Conservation (phyloP, 345 rosid genomes). For the Acer negundo region DNA sequence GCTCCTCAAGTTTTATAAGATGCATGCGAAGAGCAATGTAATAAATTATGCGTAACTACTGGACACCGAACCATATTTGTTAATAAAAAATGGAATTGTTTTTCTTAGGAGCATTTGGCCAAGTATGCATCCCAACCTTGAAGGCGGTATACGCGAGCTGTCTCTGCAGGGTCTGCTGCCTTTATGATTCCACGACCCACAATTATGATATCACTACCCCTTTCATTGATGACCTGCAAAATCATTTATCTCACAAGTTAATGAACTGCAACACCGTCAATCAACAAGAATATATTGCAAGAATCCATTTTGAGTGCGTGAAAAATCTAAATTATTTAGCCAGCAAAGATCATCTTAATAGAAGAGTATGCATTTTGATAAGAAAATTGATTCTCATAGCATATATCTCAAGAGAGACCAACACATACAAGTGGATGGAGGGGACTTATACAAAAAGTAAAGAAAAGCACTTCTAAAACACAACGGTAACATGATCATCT, state of each 20-base stretch:
- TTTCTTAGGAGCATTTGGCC: conserved; percentile 49
- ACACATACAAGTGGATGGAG: background rate
- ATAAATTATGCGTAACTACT: background rate
- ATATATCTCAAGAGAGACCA: background rate
- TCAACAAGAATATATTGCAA: background rate
- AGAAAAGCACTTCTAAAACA: background rate
- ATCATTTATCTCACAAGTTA: background rate
- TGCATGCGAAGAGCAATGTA: background rate
- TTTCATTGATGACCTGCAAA: conserved; percentile 70
- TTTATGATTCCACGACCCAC: conserved; percentile 95
- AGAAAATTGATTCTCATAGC: background rate
- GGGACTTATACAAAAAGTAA: background rate
- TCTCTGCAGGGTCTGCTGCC: conserved; percentile 74
- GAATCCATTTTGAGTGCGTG: background rate
- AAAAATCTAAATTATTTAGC: background rate
- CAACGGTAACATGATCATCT: background rate
- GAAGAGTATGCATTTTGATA: too few relatives aligned
- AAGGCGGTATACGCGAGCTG: conserved; percentile 79
- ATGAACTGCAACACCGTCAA: background rate
- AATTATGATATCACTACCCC: conserved; percentile 93
- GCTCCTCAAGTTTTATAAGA: background rate
- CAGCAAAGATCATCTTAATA: background rate
- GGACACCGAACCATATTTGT: background rate
- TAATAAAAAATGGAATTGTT: background rate
- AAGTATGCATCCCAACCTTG: conserved; percentile 97